Conservation (phyloP, 805 yeast genomes). For the Sugiyamaella boreocaroliniensis region DNA sequence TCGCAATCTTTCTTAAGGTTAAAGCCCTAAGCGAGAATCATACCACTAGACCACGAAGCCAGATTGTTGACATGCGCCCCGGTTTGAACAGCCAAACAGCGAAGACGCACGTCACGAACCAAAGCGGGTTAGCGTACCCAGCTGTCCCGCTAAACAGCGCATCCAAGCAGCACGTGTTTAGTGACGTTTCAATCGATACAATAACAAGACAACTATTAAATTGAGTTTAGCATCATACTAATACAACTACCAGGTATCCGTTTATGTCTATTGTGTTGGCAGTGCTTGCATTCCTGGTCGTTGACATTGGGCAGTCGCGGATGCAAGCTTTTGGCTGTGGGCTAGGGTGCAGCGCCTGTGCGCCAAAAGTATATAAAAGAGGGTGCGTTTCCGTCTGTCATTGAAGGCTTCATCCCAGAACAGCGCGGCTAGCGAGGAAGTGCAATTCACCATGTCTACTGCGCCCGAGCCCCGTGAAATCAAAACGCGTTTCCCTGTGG, state of each 20-base stretch:
- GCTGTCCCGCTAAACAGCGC: too few relatives aligned
- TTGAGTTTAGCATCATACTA: too few relatives aligned
- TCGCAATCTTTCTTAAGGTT: conserved; percentile 29
- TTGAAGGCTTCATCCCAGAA: neutral
- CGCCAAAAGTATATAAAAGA: neutral
- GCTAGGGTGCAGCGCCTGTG: neutral
- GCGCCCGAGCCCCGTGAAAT: conserved; percentile 23
- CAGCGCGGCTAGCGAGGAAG: neutral
- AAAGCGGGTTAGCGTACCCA: neutral
- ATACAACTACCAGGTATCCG: too few relatives aligned
- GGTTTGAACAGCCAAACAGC: neutral
- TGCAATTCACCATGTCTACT: neutral
- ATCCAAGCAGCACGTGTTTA: too few relatives aligned
- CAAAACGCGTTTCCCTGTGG: conserved; percentile 39
- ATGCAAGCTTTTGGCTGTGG: neutral
- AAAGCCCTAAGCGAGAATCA: conserved; percentile 33
- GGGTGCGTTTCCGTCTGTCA: neutral
- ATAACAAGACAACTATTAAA: too few relatives aligned
- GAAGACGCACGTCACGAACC: too few relatives aligned
- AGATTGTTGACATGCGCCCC: neutral
- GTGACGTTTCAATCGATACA: too few relatives aligned
- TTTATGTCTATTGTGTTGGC: too few relatives aligned
- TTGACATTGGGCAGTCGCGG: too few relatives aligned
- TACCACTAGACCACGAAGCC: conserved; percentile 35
- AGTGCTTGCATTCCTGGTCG: too few relatives aligned